Evolutionary conservation across 2,329 filamentous ascomycete genomes (phyloP), one percentile per base, ranked within the genome.

Genomic region (Talaromyces pinophilus): DNA sequence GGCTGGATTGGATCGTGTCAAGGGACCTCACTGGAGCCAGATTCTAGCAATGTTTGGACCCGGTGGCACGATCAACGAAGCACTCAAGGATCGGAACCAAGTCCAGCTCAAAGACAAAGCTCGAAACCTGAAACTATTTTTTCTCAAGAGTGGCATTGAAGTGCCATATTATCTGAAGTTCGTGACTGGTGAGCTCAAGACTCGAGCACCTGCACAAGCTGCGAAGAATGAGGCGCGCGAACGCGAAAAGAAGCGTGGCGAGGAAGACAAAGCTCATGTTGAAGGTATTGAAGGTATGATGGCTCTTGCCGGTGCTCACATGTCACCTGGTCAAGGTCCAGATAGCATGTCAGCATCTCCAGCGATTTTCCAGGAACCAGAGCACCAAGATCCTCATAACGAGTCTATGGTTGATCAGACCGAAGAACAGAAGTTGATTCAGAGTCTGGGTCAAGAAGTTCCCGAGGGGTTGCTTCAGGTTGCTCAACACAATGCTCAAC

Each of bases 41-140:
- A 97, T 97, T 57, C 82, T 97, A 13, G 89, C 89, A 1, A 85
- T 96, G 50, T 96, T 94, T 75, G 93, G 93, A 0, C 85, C 87
- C 0, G 90, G 90, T 50, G 93, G 93, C 5, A 90, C 89, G 0
- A 87, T 94, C 28, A 93, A 88, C 57, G 90, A 94, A 71, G 90
- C 94, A 28, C 83, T 96, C 22, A 94, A 93, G 71, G 93, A 96
- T 75, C 86, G 92, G 40, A 96, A 93, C 54, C 92, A 97, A 74
- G 93, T 97, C 0, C 93, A 96, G 75, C 83, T 96, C 13, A 97
- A 97, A 77, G 92, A 97, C 75, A 97, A 97, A 78, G 92, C 92
- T 0, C 85, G 92, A 60, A 97, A 97, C 70, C 80, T 96, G 59
- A 97, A 96, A 77, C 81, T 97, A 0, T 96, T 95, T 80, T 96